Evolutionary conservation across 2,329 filamentous ascomycete species (phyloP), one percentile per base, ranked within the genome.

Genomic region (Trichoderma polysporum): DNA sequence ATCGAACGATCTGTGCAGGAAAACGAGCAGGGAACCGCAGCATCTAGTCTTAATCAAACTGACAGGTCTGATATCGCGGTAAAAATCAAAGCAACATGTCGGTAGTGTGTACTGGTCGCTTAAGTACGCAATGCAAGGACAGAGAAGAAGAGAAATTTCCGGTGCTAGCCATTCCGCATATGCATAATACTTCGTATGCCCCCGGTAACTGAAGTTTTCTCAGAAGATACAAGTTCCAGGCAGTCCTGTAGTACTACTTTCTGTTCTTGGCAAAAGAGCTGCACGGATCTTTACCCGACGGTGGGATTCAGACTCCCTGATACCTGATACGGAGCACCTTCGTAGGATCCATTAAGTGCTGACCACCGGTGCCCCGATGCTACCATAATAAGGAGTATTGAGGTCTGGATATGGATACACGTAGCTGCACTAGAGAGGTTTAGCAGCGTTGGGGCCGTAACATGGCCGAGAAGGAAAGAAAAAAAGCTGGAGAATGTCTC

Each of bases 401-500:
- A 60, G 41, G 41, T 31, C 29, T 17, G 56, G 41, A 27, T n/a
- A 52, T 61, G 58, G 45, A 52, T 39, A 39, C 22, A 33, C 58
- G 31, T n/a, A 22, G 22, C 31, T 49, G 33, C 47, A 61, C 58
- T 61, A 58, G 25, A n/a, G n/a, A 35, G 22, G 35, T 15, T 12
- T 45, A 61, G 12, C 9, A 61, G 10, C 31, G 39, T 53, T 31
- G 60, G 60, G 25, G 41, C 35, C 35, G 22, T n/a, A 31, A 13
- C 49, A 37, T 41, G 49, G 35, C 49, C 35, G 60, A 63, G 49
- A 61, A 35, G 29, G 19, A 54, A 33, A 22, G 25, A 31, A 27
- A 37, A 63, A 62, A 53, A 63, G 60, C 37, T 53, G 60, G 49
- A 52, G 60, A 63, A 54, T 63, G 49, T 63, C 49, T 63, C 60